A percentile compares a stretch with the other conserved stretches of the same genome.
Conservation (phyloP, 495 filamentous ascomycete species). For the Tuber calosporum region DNA sequence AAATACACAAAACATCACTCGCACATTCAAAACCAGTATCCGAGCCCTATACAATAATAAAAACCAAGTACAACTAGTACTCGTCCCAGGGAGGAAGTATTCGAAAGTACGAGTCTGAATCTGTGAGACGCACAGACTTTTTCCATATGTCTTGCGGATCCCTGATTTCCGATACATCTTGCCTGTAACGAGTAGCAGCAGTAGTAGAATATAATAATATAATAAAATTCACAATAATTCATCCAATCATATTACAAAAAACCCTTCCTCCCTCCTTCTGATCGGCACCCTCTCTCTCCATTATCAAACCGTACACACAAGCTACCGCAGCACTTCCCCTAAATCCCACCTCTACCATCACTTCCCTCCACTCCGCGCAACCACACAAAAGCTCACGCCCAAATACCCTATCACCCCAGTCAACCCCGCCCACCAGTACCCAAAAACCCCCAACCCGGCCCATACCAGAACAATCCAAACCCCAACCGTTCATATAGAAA, state of each 20-base stretch:
- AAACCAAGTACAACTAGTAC: background rate
- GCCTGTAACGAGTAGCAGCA: too few relatives aligned
- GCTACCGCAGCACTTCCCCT: background rate
- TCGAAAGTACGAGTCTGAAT: too few relatives aligned
- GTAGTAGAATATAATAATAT: background rate
- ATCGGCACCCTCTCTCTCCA: background rate
- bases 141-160: too few relatives aligned
- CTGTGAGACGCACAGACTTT: too few relatives aligned
- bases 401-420: background rate
- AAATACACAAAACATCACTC: conserved; percentile 5
- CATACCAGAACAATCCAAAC: background rate
- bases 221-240: background rate
- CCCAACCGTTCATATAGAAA: conserved; percentile 8
- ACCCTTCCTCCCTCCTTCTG: background rate
- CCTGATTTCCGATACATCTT: too few relatives aligned
- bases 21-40: background rate
- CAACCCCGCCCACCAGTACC: background rate
- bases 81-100: too few relatives aligned
- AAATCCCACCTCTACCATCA: background rate
- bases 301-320: background rate
- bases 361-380: background rate
- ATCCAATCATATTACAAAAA: conserved; percentile 3
- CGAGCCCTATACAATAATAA: background rate
- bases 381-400: background rate
- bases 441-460: background rate